phyloP scores from a whole-genome alignment of 371 early-diverging fungal species.

The Syncephalastrum monosporum region DNA sequence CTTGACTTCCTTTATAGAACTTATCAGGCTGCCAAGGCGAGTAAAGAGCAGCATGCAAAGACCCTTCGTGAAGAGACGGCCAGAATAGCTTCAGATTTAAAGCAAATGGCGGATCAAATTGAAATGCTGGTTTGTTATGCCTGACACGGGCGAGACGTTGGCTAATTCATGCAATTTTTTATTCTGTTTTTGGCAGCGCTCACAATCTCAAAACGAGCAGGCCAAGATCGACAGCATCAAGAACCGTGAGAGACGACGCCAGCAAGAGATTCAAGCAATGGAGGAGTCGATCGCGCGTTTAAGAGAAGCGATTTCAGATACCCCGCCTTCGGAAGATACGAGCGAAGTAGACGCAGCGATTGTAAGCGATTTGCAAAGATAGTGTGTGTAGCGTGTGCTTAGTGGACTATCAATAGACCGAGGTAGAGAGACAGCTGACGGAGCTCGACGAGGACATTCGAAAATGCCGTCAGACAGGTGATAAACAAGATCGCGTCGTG shows the following conservation, averaged over 20 bases:
- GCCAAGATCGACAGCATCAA: constrained; percentile 27
- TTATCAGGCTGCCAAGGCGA: no score
- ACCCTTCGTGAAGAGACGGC: no score
- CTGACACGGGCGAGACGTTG: background rate
- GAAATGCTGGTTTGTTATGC: constrained; percentile 15
- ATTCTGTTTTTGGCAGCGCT: no score
- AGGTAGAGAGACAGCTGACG: constrained; percentile 11
- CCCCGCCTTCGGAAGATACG: constrained; percentile 33
- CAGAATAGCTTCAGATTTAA: background rate
- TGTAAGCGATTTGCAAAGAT: constrained; percentile 20
- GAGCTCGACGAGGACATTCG: constrained; percentile 5
- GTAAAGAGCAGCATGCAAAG: no score
- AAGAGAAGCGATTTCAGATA: constrained; percentile 32
- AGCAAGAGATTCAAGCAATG: constrained; percentile 34
- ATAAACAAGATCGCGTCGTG: no score
- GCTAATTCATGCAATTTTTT: no score
- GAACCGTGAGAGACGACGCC: constrained; percentile 35
- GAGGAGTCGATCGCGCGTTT: constrained; percentile 47
- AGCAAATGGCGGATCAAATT: constrained; percentile 8
- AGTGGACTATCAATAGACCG: background rate
- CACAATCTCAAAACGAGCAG: background rate
- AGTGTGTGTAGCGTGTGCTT: no score
- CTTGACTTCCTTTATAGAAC: no score
- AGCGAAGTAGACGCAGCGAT: constrained; percentile 33
- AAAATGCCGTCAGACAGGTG: no score